These are phyloP conservation scores for Rhizopus delemar DNA, from an alignment of 371 early-diverging fungal species.

Conservation along the genomic window DNA sequence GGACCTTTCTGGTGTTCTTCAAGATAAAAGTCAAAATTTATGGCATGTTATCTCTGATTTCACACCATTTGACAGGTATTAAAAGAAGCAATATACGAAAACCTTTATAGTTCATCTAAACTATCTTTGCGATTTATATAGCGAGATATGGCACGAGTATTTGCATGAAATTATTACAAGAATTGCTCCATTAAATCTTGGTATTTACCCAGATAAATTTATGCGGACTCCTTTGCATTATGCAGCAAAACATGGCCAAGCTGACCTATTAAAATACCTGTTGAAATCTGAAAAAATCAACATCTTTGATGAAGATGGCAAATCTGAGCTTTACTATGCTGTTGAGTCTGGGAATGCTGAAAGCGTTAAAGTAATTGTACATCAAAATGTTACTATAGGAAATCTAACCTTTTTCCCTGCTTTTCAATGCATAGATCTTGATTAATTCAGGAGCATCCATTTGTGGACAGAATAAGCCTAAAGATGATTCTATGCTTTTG, in stretches of 20 bases:
- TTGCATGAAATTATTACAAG: slow-evolving; percentile 35
- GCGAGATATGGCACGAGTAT: slow-evolving; percentile 54
- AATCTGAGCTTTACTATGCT: slow-evolving; percentile 51
- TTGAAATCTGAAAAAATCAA: slow-evolving; percentile 19
- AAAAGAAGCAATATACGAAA: not conserved
- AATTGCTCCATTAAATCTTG: slow-evolving; percentile 21
- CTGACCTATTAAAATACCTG: slow-evolving; percentile 27
- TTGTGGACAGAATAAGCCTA: slow-evolving; percentile 1
- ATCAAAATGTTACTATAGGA: not conserved
- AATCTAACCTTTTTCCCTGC: not conserved
- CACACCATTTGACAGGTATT: slow-evolving; percentile 41
- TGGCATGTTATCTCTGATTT: slow-evolving; percentile 56
- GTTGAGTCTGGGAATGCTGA: slow-evolving; percentile 23
- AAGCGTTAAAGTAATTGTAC: slow-evolving; percentile 26
- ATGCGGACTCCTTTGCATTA: slow-evolving; percentile 51
- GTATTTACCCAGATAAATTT: slow-evolving; percentile 24
- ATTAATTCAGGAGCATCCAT: slow-evolving; percentile 27
- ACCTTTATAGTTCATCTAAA: not conserved
- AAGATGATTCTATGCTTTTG: slow-evolving; percentile 25
- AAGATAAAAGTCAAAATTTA: slow-evolving; percentile 33
- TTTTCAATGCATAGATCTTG: slow-evolving; percentile 23
- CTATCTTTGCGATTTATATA: slow-evolving; percentile 3
- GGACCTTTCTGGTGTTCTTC: slow-evolving; percentile 8
- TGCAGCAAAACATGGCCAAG: slow-evolving; percentile 53
- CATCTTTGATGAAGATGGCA: slow-evolving; percentile 35